These are phyloP conservation scores for Schrenkiella parvula DNA, from an alignment of 345 rosid species.

Conservation along the genomic window DNA sequence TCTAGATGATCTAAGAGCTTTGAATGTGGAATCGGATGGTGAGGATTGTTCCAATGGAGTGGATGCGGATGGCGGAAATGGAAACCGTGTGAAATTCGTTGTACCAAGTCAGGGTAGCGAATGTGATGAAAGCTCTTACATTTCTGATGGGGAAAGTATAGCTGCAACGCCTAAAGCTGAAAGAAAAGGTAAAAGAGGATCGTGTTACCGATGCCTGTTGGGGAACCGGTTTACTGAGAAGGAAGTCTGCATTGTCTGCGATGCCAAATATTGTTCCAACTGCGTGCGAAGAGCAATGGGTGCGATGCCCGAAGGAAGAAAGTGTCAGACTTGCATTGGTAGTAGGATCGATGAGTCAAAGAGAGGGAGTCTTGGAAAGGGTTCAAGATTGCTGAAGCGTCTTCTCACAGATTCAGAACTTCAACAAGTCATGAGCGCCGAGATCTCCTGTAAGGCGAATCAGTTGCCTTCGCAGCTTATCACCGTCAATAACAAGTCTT, in stretches of 20 bases:
- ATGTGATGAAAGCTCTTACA: slow-evolving; percentile 34
- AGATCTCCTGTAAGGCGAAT: slow-evolving; percentile 55
- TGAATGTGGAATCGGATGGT: slow-evolving; percentile 30
- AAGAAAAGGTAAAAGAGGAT: slow-evolving; percentile 65
- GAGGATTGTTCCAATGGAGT: slow-evolving; percentile 30
- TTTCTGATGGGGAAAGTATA: slow-evolving; percentile 37
- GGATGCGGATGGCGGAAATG: slow-evolving; percentile 35
- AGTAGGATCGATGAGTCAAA: slow-evolving; percentile 56
- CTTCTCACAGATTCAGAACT: slow-evolving; percentile 48
- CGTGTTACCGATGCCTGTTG: slow-evolving; percentile 67
- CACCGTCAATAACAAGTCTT: slow-evolving; percentile 49
- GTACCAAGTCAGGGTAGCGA: slow-evolving; percentile 42
- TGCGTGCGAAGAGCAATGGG: slow-evolving; percentile 88
- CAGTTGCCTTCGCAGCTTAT: slow-evolving; percentile 67
- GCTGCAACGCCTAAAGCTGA: slow-evolving; percentile 39
- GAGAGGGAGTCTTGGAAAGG: slow-evolving; percentile 54
- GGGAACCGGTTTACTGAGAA: slow-evolving; percentile 65
- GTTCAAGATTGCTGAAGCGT: slow-evolving; percentile 58
- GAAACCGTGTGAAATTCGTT: slow-evolving; percentile 49
- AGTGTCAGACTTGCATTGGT: slow-evolving; percentile 72
- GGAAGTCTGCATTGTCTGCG: slow-evolving; percentile 83
- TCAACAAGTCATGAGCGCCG: slow-evolving; percentile 52
- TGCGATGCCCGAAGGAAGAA: slow-evolving; percentile 91
- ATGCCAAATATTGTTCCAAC: slow-evolving; percentile 63
- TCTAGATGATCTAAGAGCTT: slow-evolving; percentile 8